Percentiles rank a stretch among this genome's conserved stretches.
phyloP scores from a whole-genome alignment of 108 stramenopile species.

The Conticribra guillardii region DNA sequence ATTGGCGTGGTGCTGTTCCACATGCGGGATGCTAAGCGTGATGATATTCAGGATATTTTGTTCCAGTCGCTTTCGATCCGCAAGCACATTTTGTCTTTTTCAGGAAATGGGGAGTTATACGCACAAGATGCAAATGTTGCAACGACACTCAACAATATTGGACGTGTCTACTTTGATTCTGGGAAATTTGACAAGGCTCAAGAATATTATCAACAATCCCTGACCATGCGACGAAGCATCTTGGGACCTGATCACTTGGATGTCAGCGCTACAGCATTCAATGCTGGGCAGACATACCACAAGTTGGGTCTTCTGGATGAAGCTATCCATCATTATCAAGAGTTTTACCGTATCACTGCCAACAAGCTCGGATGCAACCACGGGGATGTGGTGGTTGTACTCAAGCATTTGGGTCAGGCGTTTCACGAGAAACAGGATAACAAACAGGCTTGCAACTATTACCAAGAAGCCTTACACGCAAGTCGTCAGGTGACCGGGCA shows the following conservation, averaged over 20 bases:
- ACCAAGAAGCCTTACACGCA: conserved; percentile 47
- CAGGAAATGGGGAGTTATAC: too few relatives aligned
- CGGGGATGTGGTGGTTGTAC: conserved; percentile 56
- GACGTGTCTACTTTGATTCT: conserved; percentile 51
- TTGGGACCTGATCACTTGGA: conserved; percentile 47
- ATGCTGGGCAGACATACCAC: conserved; percentile 63
- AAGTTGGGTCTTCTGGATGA: conserved; percentile 44
- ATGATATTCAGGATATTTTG: conserved; percentile 29
- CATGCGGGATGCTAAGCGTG: conserved; percentile 35
- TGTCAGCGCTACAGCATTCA: conserved; percentile 65
- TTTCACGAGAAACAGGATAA: conserved; percentile 56
- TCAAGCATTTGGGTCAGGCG: conserved; percentile 65
- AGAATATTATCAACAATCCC: conserved; percentile 50
- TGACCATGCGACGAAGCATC: conserved; percentile 50
- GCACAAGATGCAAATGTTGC: too few relatives aligned
- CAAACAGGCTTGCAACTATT: conserved; percentile 41
- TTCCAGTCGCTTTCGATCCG: too few relatives aligned
- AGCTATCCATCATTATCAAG: conserved; percentile 52
- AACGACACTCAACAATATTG: conserved; percentile 63
- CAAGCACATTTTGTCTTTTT: too few relatives aligned
- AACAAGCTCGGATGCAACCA: conserved; percentile 53
- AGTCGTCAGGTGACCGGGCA: conserved; percentile 46
- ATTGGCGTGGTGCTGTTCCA: conserved; percentile 59
- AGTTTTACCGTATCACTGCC: conserved; percentile 42
- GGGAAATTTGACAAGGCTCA: conserved; percentile 48